Evolutionary conservation across 73 alveolate genomes (phyloP).

Genomic region (Breviolum minutum): DNA sequence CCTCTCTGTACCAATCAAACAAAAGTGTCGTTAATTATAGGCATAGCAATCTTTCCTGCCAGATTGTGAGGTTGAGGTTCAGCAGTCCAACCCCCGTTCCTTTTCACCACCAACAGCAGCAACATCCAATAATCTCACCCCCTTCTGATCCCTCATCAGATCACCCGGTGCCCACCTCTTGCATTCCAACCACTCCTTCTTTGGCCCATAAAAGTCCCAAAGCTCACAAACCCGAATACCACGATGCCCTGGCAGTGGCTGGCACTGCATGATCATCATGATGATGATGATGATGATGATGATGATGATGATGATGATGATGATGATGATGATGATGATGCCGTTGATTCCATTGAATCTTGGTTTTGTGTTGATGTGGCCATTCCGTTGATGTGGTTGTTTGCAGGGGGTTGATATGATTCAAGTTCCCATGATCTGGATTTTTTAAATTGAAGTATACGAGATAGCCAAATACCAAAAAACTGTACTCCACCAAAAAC

Average conservation of each 20-base stretch:
- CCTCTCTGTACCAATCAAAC: background rate
- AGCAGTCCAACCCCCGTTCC: background rate
- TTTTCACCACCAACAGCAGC: background rate
- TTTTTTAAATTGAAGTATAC: too few species aligned
- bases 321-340: too few species aligned
- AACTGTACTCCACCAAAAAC: background rate
- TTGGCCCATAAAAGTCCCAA: constrained; percentile 64
- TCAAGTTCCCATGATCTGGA: too few species aligned
- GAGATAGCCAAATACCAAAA: too few species aligned
- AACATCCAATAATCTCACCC: background rate
- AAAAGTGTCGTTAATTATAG: background rate
- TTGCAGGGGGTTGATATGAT: too few species aligned
- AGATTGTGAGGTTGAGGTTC: background rate
- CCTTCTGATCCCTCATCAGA: background rate
- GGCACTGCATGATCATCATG: too few species aligned
- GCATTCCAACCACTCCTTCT: constrained; percentile 46
- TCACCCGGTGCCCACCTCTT: constrained; percentile 28
- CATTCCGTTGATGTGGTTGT: too few species aligned
- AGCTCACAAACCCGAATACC: constrained; percentile 64
- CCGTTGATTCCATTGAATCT: too few species aligned
- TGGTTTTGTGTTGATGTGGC: too few species aligned
- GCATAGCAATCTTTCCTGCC: background rate
- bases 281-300: too few species aligned
- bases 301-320: too few species aligned
- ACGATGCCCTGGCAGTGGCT: constrained; percentile 30